Evolutionary conservation across 1,284 basidiomycete genomes (phyloP), one percentile per base, ranked within the genome.

Genomic region (Tilletiaria anomala): DNA sequence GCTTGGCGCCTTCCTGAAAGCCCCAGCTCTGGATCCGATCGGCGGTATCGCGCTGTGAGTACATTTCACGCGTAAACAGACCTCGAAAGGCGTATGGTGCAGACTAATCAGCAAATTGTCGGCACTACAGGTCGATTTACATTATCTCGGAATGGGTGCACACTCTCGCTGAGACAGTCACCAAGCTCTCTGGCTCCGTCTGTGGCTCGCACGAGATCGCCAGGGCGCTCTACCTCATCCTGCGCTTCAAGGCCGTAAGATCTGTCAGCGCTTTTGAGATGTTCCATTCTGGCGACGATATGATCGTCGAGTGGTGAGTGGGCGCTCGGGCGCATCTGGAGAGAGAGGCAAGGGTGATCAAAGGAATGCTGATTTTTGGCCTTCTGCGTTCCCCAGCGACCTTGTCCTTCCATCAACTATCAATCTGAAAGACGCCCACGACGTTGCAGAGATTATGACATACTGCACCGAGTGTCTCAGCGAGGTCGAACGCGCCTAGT

Each of bases 121-220:
- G n/a, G n/a, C n/a, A n/a, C n/a, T n/a, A n/a, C n/a, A n/a, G n/a
- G n/a, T 61, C 58, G 10, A 14, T 63, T n/a, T 63, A 63, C 39
- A 63, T 63, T 37, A 58, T 63, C 35, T 53, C 50, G 37, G 60
- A 63, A 33, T 63, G 60, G 60, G 43, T 58, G 43, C 42, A 58
- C 32, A 63, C 60, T 4, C 33, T 63, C 17, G 50, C 51, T 32
- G 54, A 58, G 41, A 61, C 58, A 3, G 54, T 61, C n/a, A 48
- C 48, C 14, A 57, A 57, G 46, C 56, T 63, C 4, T 54, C 54
- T 0, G 60, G 60, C 12, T 48, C 55, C 4, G 55, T 54, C 5
- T 58, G 56, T 2, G 48, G 49, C 10, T 42, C 54, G 17, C 48
- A 51, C 34, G 54, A 58, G 21, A 54, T 60, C 35, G 54, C 56